Evolutionary conservation across 148 eudicot genomes (phyloP).

Genomic region (Rhododendron ferrugineum): DNA sequence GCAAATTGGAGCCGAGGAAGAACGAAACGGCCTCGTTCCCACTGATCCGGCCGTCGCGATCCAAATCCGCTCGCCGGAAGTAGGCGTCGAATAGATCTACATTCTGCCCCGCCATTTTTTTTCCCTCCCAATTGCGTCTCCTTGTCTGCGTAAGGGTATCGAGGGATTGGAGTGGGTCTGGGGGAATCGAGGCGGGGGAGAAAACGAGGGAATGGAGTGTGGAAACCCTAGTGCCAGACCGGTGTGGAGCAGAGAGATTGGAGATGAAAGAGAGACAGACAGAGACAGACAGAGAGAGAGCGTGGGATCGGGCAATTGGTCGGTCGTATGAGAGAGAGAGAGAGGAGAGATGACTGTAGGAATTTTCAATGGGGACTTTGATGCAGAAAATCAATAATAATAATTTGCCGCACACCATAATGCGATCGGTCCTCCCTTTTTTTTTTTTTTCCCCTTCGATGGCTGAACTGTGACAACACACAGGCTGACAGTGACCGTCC

Average conservation of each 20-base stretch:
- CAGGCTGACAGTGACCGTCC: neutral
- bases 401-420: neutral
- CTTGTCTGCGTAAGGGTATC: neutral
- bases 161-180: neutral
- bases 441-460: too few species aligned
- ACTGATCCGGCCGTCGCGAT: slow-evolving; percentile 85
- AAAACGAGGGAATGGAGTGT: neutral
- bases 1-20: slow-evolving; percentile 72
- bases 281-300: neutral
- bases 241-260: neutral
- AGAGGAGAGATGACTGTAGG: neutral
- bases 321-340: neutral
- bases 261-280: neutral
- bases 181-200: neutral
- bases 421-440: neutral
- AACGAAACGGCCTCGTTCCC: slow-evolving; percentile 85
- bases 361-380: neutral
- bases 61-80: slow-evolving; percentile 84
- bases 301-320: slow-evolving; percentile 5
- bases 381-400: neutral
- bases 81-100: slow-evolving; percentile 75
- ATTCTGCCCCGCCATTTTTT: slow-evolving; percentile 61
- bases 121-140: neutral
- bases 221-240: neutral
- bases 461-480: too few species aligned